Base-by-base conservation (phyloP, 768 basidiomycete genomes). In the Lentinula aciculospora region DNA sequence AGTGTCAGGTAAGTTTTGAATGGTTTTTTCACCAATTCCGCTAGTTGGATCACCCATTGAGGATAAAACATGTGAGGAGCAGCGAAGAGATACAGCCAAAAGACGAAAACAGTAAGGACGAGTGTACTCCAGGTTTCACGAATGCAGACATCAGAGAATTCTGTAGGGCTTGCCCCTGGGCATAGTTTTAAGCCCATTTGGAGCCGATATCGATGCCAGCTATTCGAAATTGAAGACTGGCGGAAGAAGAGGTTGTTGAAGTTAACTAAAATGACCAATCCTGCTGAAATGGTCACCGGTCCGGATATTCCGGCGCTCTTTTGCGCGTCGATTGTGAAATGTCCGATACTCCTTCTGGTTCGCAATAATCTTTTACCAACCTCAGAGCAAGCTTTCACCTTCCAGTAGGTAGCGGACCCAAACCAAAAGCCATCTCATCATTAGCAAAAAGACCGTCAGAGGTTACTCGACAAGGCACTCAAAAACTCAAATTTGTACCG, bases 401-500 rank as follows among this genome's bases (percentile, higher is more conserved):
- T 53, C 31, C 4, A 53, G 12, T 21, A 46, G 54, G 29, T 15
- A 44, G 39, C 19, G 40, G 17, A 25, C 65, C 72, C 36, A 64
- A 67, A 2, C 72, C 82, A 53, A 91, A 87, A 67, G 90, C 86
- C 15, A 89, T 92, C 49, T 81, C 81, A 23, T 90, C 85, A 70
- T 77, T 91, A 47, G 88, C 86, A 0, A 92, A 86, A 75, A 85
- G 81, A 73, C 73, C 82, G 53, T 69, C 77, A 46, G 88, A 90
- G 70, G 82, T 86, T 50, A 91, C 89, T 15, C 77, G 88, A 40
- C 82, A 86, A 58, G 88, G 88, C 44, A 78, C 85, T 1, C 84
- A 84, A 65, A 92, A 84, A 68, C 81, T 91, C 70, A 91, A 88
- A 68, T 92, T 92, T 63, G 82, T 86, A 7, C 90, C 90, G 0